These are phyloP conservation scores for Lunasporangiospora selenospora DNA, from an alignment of 192 early-diverging fungal species.

Conservation along the genomic window DNA sequence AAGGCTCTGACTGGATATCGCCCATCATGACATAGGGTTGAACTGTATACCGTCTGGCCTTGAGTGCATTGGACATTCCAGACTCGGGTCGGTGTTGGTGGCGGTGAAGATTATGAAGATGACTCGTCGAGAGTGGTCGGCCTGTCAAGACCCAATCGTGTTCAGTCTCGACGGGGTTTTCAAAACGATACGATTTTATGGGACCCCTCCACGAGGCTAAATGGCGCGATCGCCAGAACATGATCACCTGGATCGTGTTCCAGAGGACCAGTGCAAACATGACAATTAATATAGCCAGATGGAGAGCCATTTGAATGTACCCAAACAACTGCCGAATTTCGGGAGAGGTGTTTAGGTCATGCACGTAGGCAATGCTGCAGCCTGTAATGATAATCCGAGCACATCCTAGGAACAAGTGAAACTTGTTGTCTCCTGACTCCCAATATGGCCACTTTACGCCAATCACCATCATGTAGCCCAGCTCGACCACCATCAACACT, in stretches of 20 bases:
- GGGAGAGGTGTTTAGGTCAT: constrained; percentile 8
- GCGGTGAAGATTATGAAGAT: too few species aligned
- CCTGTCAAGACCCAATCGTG: constrained; percentile 20
- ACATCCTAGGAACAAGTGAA: constrained; percentile 38
- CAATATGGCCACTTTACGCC: constrained; percentile 51
- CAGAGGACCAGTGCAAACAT: constrained; percentile 42
- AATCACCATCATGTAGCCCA: constrained; percentile 46
- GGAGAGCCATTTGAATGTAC: constrained; percentile 52
- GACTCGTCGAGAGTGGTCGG: constrained; percentile 5
- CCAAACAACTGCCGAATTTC: constrained; percentile 47
- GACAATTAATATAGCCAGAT: constrained; percentile 48
- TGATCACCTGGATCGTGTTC: constrained; percentile 38
- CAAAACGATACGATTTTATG: constrained; percentile 20
- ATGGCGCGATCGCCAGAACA: constrained; percentile 40
- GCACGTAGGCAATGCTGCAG: constrained; percentile 48
- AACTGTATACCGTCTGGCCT: constrained; percentile 33
- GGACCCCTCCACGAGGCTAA: constrained; percentile 15
- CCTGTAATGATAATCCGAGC: constrained; percentile 41
- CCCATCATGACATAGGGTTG: too few species aligned
- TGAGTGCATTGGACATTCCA: not conserved
- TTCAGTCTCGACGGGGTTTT: not conserved
- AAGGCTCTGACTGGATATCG: constrained; percentile 10
- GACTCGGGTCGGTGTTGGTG: too few species aligned
- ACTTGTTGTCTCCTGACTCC: constrained; percentile 46
- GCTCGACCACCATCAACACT: constrained; percentile 46